These are phyloP conservation scores for Lactarius trivialis DNA, from an alignment of 768 basidiomycete species.

Conservation along the genomic window DNA sequence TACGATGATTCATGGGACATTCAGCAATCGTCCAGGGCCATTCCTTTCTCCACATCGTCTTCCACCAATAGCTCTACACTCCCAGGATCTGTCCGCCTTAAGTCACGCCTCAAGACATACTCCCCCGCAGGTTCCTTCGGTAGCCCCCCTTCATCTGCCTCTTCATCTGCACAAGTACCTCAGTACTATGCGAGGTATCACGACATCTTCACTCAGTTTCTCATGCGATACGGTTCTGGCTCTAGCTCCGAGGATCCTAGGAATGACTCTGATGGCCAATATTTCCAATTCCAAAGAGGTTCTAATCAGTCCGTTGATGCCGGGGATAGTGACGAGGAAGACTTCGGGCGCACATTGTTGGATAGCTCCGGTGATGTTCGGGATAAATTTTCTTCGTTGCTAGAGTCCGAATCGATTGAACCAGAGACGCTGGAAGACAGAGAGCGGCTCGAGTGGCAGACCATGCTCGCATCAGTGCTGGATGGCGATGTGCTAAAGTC, in stretches of 20 bases:
- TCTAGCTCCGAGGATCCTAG: constrained; percentile 58
- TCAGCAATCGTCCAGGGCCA: constrained; percentile 23
- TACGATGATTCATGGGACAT: constrained; percentile 42
- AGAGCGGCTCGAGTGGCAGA: constrained; percentile 92
- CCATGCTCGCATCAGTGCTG: constrained; percentile 88
- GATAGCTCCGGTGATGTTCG: constrained; percentile 39
- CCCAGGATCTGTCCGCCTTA: constrained; percentile 21
- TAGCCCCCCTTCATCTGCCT: constrained; percentile 28
- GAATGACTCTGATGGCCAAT: constrained; percentile 79
- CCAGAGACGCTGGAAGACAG: constrained; percentile 68
- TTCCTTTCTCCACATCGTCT: constrained; percentile 24
- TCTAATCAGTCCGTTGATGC: constrained; percentile 61
- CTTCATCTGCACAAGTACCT: constrained; percentile 27
- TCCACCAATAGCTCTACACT: constrained; percentile 18
- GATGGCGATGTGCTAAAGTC: constrained; percentile 91
- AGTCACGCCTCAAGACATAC: constrained; percentile 23
- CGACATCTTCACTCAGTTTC: constrained; percentile 75
- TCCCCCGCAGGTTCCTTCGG: constrained; percentile 25
- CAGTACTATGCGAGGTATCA: constrained; percentile 38
- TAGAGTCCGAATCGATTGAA: constrained; percentile 58
- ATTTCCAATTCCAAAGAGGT: constrained; percentile 71
- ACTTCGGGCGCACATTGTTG: constrained; percentile 40
- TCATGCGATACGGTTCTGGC: constrained; percentile 64
- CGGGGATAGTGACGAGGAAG: constrained; percentile 75
- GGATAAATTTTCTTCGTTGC: constrained; percentile 46